Conservation (phyloP, 768 basidiomycete species). For the Hemileccinum impolitum region DNA sequence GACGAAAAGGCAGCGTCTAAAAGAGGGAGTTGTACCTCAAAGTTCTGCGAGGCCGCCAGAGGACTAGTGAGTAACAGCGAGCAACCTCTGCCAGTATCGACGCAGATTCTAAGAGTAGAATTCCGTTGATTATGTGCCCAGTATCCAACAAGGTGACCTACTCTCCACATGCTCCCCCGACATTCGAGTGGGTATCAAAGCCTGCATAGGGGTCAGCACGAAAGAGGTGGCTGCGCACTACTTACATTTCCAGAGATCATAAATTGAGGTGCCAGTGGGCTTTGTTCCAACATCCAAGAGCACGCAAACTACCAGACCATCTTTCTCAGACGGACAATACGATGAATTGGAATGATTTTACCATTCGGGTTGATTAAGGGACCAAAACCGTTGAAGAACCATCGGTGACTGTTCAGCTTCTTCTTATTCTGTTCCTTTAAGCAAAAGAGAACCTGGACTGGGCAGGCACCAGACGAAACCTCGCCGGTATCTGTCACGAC, state of each 20-base stretch:
- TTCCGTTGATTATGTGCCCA: not conserved
- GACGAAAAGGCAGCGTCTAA: not conserved
- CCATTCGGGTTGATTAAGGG: conserved; percentile 84
- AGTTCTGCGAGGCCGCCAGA: conserved; percentile 92
- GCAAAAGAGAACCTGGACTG: conserved; percentile 87
- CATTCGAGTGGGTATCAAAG: conserved; percentile 79
- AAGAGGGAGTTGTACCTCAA: conserved; percentile 51
- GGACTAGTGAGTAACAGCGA: conserved; percentile 69
- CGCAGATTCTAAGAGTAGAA: conserved; percentile 58
- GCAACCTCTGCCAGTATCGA: conserved; percentile 75
- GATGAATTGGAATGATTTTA: conserved; percentile 16
- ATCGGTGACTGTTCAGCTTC: conserved; percentile 92
- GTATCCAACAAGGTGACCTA: conserved; percentile 30
- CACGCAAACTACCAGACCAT: conserved; percentile 60
- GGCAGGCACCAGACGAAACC: conserved; percentile 69
- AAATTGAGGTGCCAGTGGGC: conserved; percentile 91
- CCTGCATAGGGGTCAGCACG: conserved; percentile 26
- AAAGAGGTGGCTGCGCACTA: not conserved
- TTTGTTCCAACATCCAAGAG: conserved; percentile 95
- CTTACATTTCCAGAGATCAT: conserved; percentile 92
- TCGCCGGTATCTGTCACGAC: conserved; percentile 79
- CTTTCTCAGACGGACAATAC: not conserved
- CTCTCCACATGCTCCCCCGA: conserved; percentile 97
- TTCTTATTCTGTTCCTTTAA: conserved; percentile 97
- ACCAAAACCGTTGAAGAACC: conserved; percentile 97